Conservation (phyloP, 2,329 filamentous ascomycete genomes). For the Venturia nashicola region DNA sequence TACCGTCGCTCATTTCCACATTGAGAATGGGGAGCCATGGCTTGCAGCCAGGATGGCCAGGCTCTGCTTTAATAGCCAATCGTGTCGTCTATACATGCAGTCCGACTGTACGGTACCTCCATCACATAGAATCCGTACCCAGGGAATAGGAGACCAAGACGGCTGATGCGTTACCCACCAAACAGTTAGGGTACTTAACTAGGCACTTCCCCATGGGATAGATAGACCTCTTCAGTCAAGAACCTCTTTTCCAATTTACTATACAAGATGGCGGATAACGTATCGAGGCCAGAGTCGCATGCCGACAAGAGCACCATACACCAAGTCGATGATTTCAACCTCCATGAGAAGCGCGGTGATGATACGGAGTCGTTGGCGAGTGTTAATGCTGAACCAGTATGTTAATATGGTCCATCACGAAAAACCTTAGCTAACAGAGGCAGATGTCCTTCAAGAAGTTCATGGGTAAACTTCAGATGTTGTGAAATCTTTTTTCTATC, state of each 20-base stretch:
- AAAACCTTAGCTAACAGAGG: neutral
- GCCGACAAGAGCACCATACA: neutral
- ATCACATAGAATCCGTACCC: neutral
- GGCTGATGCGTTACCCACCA: neutral
- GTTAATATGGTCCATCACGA: neutral
- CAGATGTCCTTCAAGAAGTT: conserved; percentile 9
- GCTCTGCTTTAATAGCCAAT: neutral
- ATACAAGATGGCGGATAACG: neutral
- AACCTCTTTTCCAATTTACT: neutral
- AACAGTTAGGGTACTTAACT: neutral
- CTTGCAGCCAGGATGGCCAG: neutral
- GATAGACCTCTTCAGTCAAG: neutral
- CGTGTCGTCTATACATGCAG: neutral
- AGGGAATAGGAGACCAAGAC: neutral
- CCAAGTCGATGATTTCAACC: neutral
- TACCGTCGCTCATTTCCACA: neutral
- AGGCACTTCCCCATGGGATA: neutral
- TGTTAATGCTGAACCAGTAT: neutral
- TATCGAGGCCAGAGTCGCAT: neutral
- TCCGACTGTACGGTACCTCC: too few species aligned
- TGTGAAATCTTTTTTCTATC: neutral
- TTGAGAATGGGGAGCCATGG: neutral
- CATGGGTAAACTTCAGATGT: neutral
- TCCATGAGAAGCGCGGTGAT: neutral
- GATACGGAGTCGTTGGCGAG: neutral